Evolutionary conservation across 306 rosid genomes (phyloP), one percentile per base, ranked within the genome.

Genomic region (Mucuna pruriens): DNA sequence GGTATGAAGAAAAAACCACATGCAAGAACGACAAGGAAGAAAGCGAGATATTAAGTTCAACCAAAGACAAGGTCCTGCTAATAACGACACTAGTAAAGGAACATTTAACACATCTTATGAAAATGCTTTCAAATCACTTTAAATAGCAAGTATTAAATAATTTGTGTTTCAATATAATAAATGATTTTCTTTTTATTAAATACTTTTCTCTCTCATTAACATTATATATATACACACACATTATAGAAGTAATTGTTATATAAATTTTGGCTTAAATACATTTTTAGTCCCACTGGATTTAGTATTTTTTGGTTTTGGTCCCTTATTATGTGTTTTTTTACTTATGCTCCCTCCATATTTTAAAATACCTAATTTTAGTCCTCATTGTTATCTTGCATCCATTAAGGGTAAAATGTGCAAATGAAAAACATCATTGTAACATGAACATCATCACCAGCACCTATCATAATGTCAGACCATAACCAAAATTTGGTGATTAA

Each of bases 1-100:
- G 72, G 81, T 72, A 69, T 65, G 19, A 8, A 67, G 57, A 79
- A 81, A 84, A 62, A 51, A 79, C 46, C 44, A 77, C 58, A 83
- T 11, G 67, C 40, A 65, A 66, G 60, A 82, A 84, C 61, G 36
- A 45, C 62, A 22, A 73, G 51, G 23, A 71, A 73, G 68, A 83
- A 76, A 84, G 74, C 55, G 67, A 68, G 34, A 62, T 66, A 31
- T 39, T 17, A 19, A 67, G 73, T 67, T 72, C 69, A 34, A 61
- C 34, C 61, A 64, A n/a, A 71, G 52, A 72, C 55, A 70, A 57
- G 71, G 61, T n/a, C 16, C 26, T 61, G 5, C 40, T 13, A 61
- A 61, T 6, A 61, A 29, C 20, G 20, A 61, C 17, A 60, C 39
- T 5, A 9, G 67, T 26, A 61, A 58, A 58, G 26, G 9, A 58